phyloP scores from a whole-genome alignment of 495 filamentous ascomycete genomes.

The Xylaria flabelliformis region DNA sequence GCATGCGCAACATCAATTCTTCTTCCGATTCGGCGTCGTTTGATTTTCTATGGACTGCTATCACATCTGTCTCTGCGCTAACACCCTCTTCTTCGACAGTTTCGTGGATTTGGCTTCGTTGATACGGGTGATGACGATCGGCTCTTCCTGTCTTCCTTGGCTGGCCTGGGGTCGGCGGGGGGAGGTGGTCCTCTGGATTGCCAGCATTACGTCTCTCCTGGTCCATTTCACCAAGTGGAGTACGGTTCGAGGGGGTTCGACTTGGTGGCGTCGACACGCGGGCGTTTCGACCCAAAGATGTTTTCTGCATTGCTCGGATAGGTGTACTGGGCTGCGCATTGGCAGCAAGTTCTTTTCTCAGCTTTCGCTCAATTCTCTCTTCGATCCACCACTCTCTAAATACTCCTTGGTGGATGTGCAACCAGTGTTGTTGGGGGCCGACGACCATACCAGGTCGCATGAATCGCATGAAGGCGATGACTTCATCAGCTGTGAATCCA shows the following conservation, averaged over 20 bases:
- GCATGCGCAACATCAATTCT: constrained; percentile 74
- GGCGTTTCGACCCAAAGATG: constrained; percentile 56
- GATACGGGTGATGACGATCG: constrained; percentile 62
- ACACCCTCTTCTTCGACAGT: constrained; percentile 52
- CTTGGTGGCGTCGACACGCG: constrained; percentile 83
- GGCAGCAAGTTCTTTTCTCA: constrained; percentile 59
- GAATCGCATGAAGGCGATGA: constrained; percentile 99
- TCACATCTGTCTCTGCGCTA: constrained; percentile 48
- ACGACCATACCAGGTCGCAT: constrained; percentile 99
- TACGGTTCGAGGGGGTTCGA: constrained; percentile 71
- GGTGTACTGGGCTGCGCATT: constrained; percentile 67
- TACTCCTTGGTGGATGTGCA: constrained; percentile 93
- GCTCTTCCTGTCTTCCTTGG: constrained; percentile 79
- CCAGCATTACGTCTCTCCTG: constrained; percentile 71
- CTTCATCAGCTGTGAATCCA: constrained; percentile 97
- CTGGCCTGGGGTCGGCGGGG: constrained; percentile 94
- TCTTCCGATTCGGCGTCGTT: constrained; percentile 77
- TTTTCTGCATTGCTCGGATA: constrained; percentile 75
- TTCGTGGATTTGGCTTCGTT: constrained; percentile 46
- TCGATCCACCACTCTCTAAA: constrained; percentile 99
- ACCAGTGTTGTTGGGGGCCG: constrained; percentile 98
- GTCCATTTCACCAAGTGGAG: constrained; percentile 89
- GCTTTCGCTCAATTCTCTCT: constrained; percentile 72
- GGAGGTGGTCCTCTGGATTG: constrained; percentile 79
- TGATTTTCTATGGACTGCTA: constrained; percentile 58